Evolutionary conservation across 768 basidiomycete genomes (phyloP).

Genomic region (Tubosaeta sp.): DNA sequence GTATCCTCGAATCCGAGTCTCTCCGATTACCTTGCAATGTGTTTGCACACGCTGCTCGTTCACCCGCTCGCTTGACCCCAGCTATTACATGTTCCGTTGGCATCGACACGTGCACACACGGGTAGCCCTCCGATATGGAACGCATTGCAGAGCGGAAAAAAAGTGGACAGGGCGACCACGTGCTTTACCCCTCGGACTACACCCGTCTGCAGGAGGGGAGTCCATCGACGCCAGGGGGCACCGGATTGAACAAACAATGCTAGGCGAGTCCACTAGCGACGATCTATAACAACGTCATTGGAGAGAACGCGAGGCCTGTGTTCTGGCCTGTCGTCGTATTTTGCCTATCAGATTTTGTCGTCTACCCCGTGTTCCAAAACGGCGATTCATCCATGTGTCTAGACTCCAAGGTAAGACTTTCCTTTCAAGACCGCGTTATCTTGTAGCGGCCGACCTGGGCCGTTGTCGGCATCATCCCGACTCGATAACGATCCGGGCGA

Average conservation of each 20-base stretch:
- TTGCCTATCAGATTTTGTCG: background rate
- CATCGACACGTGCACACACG: background rate
- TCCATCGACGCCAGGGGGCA: background rate
- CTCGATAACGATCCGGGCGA: background rate
- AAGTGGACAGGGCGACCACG: background rate
- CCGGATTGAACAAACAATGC: background rate
- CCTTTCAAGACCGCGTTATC: too few species aligned
- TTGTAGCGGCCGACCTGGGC: too few species aligned
- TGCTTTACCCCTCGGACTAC: too few species aligned
- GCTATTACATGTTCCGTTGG: background rate
- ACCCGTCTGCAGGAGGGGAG: background rate
- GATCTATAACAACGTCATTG: background rate
- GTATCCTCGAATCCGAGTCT: background rate
- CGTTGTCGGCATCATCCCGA: too few species aligned
- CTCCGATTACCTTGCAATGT: background rate
- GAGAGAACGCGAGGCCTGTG: background rate
- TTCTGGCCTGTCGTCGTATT: background rate
- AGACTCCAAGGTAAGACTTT: background rate
- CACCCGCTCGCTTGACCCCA: background rate
- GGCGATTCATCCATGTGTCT: background rate
- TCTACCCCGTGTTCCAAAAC: background rate
- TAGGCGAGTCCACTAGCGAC: background rate
- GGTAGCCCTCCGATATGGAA: background rate
- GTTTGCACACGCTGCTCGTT: background rate
- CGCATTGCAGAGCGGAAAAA: slow-evolving; percentile 1